These are phyloP conservation scores for Sequoiadendron giganteum DNA, from an alignment of 75 land plant genomes.

Conservation along the genomic window DNA sequence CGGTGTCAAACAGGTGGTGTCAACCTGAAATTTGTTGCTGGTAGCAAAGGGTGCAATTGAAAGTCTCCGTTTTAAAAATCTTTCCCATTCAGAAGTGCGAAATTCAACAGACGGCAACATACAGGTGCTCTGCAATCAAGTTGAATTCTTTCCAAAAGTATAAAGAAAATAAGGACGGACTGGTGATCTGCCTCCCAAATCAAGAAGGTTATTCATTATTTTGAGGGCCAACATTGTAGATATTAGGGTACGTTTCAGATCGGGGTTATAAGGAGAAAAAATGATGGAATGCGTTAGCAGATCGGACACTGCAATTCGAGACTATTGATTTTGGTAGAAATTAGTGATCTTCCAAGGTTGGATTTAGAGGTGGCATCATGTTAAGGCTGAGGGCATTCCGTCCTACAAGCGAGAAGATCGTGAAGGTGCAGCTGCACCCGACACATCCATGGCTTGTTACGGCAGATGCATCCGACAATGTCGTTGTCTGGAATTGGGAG, in stretches of 20 bases:
- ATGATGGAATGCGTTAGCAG: not conserved
- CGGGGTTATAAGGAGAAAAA: not conserved
- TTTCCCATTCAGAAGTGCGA: too few species aligned
- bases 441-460: slow-evolving; percentile 99
- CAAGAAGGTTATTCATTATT: not conserved
- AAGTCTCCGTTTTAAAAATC: too few species aligned
- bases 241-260: not conserved
- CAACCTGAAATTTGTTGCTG: too few species aligned
- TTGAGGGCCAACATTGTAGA: not conserved
- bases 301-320: not conserved
- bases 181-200: not conserved
- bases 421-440: slow-evolving; percentile 89
- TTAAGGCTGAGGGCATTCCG: slow-evolving; percentile 89
- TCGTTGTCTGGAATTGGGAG: slow-evolving; percentile 99
- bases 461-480: slow-evolving; percentile 93
- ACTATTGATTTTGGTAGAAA: not conserved
- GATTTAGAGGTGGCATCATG: slow-evolving; percentile 37
- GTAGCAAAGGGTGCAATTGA: too few species aligned
- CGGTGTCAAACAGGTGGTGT: too few species aligned
- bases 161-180: not conserved
- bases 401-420: slow-evolving; percentile 86
- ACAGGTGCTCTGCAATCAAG: too few species aligned
- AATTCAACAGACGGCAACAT: too few species aligned
- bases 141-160: not conserved
- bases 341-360: not conserved